Base-by-base conservation (phyloP, 2,329 filamentous ascomycete species). In the Pseudogymnoascus sp. region DNA sequence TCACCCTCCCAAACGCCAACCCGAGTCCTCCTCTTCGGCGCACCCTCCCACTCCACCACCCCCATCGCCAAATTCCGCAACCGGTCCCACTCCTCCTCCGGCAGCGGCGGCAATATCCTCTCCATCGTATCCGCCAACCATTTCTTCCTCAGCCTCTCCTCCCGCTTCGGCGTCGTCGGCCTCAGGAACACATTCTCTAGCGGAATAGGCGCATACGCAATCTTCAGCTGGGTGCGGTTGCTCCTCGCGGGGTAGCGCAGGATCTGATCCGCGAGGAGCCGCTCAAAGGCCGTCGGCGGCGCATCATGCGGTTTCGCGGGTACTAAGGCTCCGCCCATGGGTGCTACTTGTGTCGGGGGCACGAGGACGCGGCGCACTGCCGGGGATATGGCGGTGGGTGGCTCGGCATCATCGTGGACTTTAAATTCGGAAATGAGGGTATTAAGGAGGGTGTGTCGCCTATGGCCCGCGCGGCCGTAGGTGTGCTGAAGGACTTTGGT, bases 101-200 rank as follows among this genome's bases (percentile, higher is more conserved):
- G 77, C 14, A 87, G 64, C 0, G 85, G 85, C n/a, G 83, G 81
- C 68, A 83, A 74, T 5, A 85, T 66, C 64, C 79, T 81, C 11
- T 77, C 71, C 0, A 79, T 73, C 14, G 76, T 69, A 3, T 64
- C 64, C 39, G 73, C 77, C 80, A 82, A 87, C 74, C 79, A 81
- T 21, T 73, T 75, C 29, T 75, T 78, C 57, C 75, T 69, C 65
- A 80, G 81, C 8, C 76, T 76, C n/a, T 76, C 74, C 6, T 73
- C 68, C 0, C 79, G 69, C 47, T 72, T 77, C 4, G 73, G 67
- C 2, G 75, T 65, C 1, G 79, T 72, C 0, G 78, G 78, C 1
- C 77, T 76, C 1, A 80, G 82, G 79, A 82, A 87, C 5, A 77
- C 74, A 60, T 81, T 83, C 39, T 71, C 70, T 12, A 73, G 68